Evolutionary conservation across 2,329 filamentous ascomycete genomes (phyloP), one percentile per base, ranked within the genome.

Genomic region (Fusarium liriodendri): DNA sequence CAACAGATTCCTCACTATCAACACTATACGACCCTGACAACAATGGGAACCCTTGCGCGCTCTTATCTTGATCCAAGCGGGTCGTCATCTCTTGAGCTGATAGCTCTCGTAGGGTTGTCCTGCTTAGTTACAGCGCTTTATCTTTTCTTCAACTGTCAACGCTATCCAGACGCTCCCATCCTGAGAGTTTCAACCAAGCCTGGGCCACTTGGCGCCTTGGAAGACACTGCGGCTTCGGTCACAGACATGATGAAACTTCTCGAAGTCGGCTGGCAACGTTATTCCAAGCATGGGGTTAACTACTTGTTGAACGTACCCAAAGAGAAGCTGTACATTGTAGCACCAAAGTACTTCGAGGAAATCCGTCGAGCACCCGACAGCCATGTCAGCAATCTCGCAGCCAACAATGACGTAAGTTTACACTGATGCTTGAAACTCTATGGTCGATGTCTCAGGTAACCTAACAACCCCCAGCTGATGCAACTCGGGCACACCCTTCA

Each of bases 251-350:
- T 47, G 42, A 47, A 13, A 8, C 42, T 47, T 25, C 22, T 47
- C 8, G 42, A 47, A 27, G 62, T 64, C 32, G 60, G 60, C 29
- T 62, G 60, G 60, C 42, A 62, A 6, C 60, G 60, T 16, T 62
- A 62, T 35, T 62, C 60, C 20, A 62, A 54, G 22, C 38, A 62
- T 25, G 60, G 60, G 9, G 22, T 62, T 32, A 62, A 62, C 45
- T 62, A 62, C 45, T 16, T 62, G n/a, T 27, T 62, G 60, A 54
- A 62, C 37, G 60, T 62, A 14, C 60, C 60, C n/a, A 62, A 62
- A 62, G 60, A 62, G 20, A 62, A 62, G 8, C 45, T 62, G 11
- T 62, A 62, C 32, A 62, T 62, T 38, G 45, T 62, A n/a, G 60
- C 60, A 10, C 60, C 60, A 10, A 62, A 62, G 27, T 62, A 62